phyloP scores from a whole-genome alignment of 163 green algal species.

The Chlamydomonas reinhardtii region DNA sequence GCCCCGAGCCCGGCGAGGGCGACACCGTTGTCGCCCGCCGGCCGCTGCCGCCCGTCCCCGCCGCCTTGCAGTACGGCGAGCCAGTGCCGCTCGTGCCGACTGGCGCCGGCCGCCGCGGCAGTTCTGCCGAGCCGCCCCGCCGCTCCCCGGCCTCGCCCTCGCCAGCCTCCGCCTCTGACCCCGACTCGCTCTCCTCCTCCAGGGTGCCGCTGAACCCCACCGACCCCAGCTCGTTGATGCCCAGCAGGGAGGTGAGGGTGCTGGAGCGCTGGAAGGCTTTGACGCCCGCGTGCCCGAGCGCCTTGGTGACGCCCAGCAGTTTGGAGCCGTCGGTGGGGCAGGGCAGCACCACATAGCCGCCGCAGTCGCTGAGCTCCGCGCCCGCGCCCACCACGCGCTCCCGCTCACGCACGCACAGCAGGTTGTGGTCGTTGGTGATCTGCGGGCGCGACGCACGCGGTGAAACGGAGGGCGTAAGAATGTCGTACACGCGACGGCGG shows the following conservation, averaged over 20 bases:
- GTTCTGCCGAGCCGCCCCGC: no score
- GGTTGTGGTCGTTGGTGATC: slow-evolving; percentile 37
- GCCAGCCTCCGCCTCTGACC: not conserved
- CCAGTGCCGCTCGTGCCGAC: no score
- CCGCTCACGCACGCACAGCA: slow-evolving; percentile 13
- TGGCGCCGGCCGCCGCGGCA: no score
- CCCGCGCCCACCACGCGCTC: slow-evolving; percentile 30
- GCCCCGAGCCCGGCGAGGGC: no score
- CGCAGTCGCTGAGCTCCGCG: slow-evolving; percentile 33
- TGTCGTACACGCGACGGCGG: not conserved
- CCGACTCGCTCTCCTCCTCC: not conserved
- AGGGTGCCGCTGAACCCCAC: not conserved
- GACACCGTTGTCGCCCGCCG: no score
- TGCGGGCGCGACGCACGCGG: not conserved
- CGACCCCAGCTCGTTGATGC: not conserved
- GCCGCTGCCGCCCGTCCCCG: no score
- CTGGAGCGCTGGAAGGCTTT: slow-evolving; percentile 35
- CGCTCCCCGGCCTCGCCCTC: no score
- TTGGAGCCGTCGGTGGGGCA: slow-evolving; percentile 32
- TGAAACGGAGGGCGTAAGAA: not conserved
- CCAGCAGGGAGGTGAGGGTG: not conserved
- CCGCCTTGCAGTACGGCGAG: no score
- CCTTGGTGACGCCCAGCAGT: slow-evolving; percentile 45
- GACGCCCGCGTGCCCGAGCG: slow-evolving; percentile 32
- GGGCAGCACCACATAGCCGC: slow-evolving; percentile 39